phyloP scores from a whole-genome alignment of 78 protist species.

The Polysphondylium violaceum region DNA sequence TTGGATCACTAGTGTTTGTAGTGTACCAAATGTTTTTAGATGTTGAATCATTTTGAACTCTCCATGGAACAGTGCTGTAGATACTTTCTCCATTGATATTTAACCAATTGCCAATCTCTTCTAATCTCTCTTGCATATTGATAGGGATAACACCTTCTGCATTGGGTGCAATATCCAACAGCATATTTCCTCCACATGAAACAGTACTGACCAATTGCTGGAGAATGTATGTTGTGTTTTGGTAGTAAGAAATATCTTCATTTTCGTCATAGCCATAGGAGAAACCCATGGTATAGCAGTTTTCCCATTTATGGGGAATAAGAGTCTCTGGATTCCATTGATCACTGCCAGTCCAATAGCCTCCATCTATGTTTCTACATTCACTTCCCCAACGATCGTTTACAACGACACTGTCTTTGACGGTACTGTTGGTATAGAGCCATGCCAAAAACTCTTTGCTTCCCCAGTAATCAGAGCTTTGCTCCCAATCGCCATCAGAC shows the following conservation, averaged over 20 bases:
- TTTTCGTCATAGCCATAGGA: slow-evolving; percentile 37
- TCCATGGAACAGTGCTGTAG: slow-evolving; percentile 57
- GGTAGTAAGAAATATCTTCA: slow-evolving; percentile 19
- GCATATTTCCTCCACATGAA: slow-evolving; percentile 63
- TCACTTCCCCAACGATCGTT: slow-evolving; percentile 82
- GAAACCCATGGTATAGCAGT: slow-evolving; percentile 29
- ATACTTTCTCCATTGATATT: slow-evolving; percentile 64
- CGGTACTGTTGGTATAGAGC: slow-evolving; percentile 26
- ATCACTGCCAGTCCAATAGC: slow-evolving; percentile 55
- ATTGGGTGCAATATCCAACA: slow-evolving; percentile 71
- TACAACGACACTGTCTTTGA: slow-evolving; percentile 32
- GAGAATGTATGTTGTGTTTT: background rate
- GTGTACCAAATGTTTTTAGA: slow-evolving; percentile 39
- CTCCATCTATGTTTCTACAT: slow-evolving; percentile 42
- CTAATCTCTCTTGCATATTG: slow-evolving; percentile 12
- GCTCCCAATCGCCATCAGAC: slow-evolving; percentile 54
- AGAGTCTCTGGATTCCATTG: slow-evolving; percentile 37
- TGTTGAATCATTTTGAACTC: slow-evolving; percentile 51
- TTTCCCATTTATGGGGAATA: slow-evolving; percentile 70
- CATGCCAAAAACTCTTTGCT: slow-evolving; percentile 63
- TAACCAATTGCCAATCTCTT: slow-evolving; percentile 69
- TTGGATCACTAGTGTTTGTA: background rate
- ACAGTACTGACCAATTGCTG: slow-evolving; percentile 19
- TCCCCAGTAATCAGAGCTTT: background rate
- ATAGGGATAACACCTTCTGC: slow-evolving; percentile 52